These are phyloP conservation scores for Eutrema yunnanense DNA, from an alignment of 345 rosid genomes.

Conservation along the genomic window DNA sequence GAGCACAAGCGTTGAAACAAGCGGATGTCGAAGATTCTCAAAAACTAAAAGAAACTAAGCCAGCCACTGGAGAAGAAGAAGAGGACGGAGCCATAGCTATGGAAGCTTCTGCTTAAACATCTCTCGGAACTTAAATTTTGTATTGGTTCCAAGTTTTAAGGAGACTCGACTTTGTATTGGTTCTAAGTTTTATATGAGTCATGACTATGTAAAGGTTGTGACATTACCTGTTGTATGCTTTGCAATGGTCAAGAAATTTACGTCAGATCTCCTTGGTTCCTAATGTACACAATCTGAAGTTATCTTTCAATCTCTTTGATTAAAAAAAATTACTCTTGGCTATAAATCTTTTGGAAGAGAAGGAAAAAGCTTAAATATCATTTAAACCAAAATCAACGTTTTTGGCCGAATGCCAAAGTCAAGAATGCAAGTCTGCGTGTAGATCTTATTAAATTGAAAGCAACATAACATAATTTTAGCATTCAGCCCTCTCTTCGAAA, in stretches of 20 bases:
- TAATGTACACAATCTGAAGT: neutral
- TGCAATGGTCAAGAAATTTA: conserved; percentile 9
- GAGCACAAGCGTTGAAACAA: conserved; percentile 50
- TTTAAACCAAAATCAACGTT: neutral
- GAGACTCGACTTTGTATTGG: conserved; percentile 15
- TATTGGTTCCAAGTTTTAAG: conserved; percentile 16
- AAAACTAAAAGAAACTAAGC: conserved; percentile 20
- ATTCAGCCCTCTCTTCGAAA: conserved; percentile 16
- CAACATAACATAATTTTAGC: neutral
- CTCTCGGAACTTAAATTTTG: conserved; percentile 15
- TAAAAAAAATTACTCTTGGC: neutral
- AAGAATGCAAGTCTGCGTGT: neutral
- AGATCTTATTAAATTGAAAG: conserved; percentile 12
- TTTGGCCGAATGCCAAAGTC: neutral
- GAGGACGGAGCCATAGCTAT: conserved; percentile 23
- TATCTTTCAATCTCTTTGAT: neutral
- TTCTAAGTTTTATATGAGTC: conserved; percentile 8
- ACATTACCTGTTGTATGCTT: neutral
- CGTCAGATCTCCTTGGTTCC: neutral
- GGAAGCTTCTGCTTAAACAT: conserved; percentile 20
- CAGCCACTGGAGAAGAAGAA: conserved; percentile 25
- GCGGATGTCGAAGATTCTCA: conserved; percentile 33
- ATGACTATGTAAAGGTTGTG: conserved; percentile 23
- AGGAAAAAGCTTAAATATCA: neutral
- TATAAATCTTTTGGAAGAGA: neutral